Base-by-base conservation (phyloP, 2,329 filamentous ascomycete genomes). In the Thielaviopsis ethacetica region DNA sequence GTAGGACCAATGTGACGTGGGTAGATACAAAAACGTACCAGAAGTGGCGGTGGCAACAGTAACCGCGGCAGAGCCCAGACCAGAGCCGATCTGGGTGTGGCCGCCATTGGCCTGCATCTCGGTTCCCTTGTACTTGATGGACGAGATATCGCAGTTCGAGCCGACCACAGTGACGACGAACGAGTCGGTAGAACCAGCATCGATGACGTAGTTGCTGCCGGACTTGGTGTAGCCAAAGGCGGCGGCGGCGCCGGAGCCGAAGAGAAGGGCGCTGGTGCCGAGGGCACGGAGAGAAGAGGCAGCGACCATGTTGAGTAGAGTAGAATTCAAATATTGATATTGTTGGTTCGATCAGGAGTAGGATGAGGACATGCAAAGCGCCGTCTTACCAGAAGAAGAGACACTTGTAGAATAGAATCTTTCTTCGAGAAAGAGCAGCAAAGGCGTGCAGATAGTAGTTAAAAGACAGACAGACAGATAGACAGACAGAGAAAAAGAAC, bases 121-220 rank as follows among this genome's bases (percentile, higher is more conserved):
- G 51, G 74, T 73, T 61, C 79, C 77, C 24, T 78, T 76, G 65
- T 76, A 84, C 58, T 76, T 75, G 67, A 85, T 79, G 0, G 81
- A 84, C 15, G 75, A 83, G 67, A 85, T 81, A 63, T 84, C 82
- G 63, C 82, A 84, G 66, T 71, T 83, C 17, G 71, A 72, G 53
- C 74, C 71, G 63, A 70, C 75, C 55, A 82, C 73, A 2, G 74
- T 75, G 63, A 81, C 76, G 44, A 75, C 67, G 57, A 82, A 69
- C 2, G 76, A 60, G 62, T 80, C 78, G 34, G 70, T 60, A 12
- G 72, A 75, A 49, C 72, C 75, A 55, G 76, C 71, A 65, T 79
- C 74, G 59, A 78, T 68, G 56, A 76, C 66, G 61, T 73, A 76
- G 62, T 70, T 72, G 60, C 64, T 66, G 44, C 68, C 69, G 2